These are phyloP conservation scores for Termitomyces sp. DNA, from an alignment of 768 basidiomycete species.

Conservation along the genomic window DNA sequence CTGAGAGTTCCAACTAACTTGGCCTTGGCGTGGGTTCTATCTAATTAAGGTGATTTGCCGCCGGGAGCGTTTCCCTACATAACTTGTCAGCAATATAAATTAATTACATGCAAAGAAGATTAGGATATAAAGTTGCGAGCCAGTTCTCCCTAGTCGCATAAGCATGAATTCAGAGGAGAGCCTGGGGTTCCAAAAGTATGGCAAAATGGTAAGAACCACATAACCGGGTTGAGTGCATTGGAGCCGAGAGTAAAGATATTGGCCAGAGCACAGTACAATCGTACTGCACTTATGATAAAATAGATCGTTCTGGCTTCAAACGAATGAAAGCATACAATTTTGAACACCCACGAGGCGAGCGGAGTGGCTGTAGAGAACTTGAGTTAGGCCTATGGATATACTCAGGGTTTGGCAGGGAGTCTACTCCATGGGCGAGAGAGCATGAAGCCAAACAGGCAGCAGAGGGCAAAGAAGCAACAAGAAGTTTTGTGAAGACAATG, in stretches of 20 bases:
- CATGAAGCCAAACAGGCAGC: neutral
- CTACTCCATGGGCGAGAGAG: neutral
- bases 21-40: neutral
- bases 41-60: neutral
- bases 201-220: too few relatives aligned
- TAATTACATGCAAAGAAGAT: slow-evolving; percentile 3
- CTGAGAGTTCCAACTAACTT: neutral
- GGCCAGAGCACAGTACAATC: too few relatives aligned
- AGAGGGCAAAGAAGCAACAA: neutral
- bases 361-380: neutral
- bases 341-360: neutral
- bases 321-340: neutral
- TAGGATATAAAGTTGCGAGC: neutral
- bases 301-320: neutral
- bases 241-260: too few relatives aligned
- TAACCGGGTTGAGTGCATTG: too few relatives aligned
- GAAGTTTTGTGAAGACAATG: neutral
- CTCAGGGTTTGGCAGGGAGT: neutral
- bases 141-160: neutral
- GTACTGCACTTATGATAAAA: too few relatives aligned
- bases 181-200: too few relatives aligned
- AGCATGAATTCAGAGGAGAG: neutral
- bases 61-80: neutral
- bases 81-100: neutral
- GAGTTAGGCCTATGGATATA: neutral